Evolutionary conservation across 2,329 filamentous ascomycete genomes (phyloP).

Genomic region (Celoporthe dispersa): DNA sequence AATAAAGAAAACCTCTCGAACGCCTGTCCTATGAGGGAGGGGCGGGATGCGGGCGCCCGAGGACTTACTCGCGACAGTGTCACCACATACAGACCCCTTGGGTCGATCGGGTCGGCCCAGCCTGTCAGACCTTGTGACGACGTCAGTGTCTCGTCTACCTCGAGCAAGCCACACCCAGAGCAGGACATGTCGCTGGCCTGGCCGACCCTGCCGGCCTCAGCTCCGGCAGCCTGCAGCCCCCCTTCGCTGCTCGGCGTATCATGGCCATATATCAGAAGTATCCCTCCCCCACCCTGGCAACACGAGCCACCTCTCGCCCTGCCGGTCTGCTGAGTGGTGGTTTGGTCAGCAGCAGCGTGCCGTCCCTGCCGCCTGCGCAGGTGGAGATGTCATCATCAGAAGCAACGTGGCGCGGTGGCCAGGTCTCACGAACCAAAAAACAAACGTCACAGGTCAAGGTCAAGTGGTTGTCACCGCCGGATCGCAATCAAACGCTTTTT

Average conservation of each 20-base stretch:
- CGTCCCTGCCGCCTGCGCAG: neutral
- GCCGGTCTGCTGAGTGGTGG: slow-evolving; percentile 10
- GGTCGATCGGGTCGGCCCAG: slow-evolving; percentile 12
- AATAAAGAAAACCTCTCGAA: neutral
- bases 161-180: slow-evolving; percentile 28
- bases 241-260: neutral
- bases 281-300: neutral
- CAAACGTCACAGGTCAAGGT: neutral
- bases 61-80: neutral
- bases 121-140: slow-evolving; percentile 15
- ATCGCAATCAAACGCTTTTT: neutral
- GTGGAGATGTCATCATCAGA: slow-evolving; percentile 12
- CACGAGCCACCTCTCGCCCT: neutral
- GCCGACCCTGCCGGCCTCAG: slow-evolving; percentile 19
- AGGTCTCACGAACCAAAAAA: neutral
- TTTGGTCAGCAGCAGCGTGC: slow-evolving; percentile 20
- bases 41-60: neutral
- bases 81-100: neutral
- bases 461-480: neutral
- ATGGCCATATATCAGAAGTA: slow-evolving; percentile 11
- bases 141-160: slow-evolving; percentile 29
- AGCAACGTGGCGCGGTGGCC: slow-evolving; percentile 4
- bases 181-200: slow-evolving; percentile 4
- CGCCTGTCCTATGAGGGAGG: neutral
- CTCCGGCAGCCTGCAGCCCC: neutral